A percentile compares a stretch with the other conserved stretches of the same genome.
Conservation (phyloP, 2,329 filamentous ascomycete species). For the Hypoxylon sp. region DNA sequence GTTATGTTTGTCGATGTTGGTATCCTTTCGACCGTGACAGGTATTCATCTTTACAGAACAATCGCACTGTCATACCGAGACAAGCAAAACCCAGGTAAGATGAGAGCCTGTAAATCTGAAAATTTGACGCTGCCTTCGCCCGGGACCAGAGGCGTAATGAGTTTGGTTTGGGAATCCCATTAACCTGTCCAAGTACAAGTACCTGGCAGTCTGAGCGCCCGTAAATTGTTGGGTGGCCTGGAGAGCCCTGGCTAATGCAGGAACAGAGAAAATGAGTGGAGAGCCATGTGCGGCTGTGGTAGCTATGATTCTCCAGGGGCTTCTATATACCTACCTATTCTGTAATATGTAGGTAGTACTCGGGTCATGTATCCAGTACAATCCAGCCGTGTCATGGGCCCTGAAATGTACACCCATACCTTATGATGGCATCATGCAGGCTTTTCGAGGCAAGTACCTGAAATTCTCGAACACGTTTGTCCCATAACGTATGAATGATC, state of each 20-base stretch:
- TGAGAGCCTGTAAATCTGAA: slow-evolving; percentile 9
- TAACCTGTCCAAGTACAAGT: not conserved
- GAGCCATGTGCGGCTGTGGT: slow-evolving; percentile 42
- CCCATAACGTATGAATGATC: slow-evolving; percentile 7
- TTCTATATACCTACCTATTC: slow-evolving; percentile 1
- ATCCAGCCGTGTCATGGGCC: slow-evolving; percentile 12
- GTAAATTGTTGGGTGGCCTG: slow-evolving; percentile 10
- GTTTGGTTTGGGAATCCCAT: slow-evolving; percentile 32
- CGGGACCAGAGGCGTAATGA: slow-evolving; percentile 22
- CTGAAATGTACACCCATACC: slow-evolving; percentile 15
- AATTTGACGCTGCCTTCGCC: slow-evolving; percentile 10
- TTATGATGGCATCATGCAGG: slow-evolving; percentile 37
- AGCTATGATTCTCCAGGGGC: slow-evolving; percentile 23
- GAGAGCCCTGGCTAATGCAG: slow-evolving; percentile 42
- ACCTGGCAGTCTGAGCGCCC: not conserved
- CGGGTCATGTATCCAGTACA: slow-evolving; percentile 29
- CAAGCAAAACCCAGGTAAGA: slow-evolving; percentile 12
- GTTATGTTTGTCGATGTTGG: slow-evolving; percentile 16
- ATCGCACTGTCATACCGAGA: not conserved
- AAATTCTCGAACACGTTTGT: slow-evolving; percentile 4
- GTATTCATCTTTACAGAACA: not conserved
- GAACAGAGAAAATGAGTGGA: slow-evolving; percentile 43
- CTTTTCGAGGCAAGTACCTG: slow-evolving; percentile 22
- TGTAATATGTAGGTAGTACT: slow-evolving; percentile 13
- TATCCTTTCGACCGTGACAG: slow-evolving; percentile 1